Percentiles rank a stretch among this genome's conserved stretches.
Conservation (phyloP, 2,329 filamentous ascomycete genomes). For the Gaeumannomyces sp. region DNA sequence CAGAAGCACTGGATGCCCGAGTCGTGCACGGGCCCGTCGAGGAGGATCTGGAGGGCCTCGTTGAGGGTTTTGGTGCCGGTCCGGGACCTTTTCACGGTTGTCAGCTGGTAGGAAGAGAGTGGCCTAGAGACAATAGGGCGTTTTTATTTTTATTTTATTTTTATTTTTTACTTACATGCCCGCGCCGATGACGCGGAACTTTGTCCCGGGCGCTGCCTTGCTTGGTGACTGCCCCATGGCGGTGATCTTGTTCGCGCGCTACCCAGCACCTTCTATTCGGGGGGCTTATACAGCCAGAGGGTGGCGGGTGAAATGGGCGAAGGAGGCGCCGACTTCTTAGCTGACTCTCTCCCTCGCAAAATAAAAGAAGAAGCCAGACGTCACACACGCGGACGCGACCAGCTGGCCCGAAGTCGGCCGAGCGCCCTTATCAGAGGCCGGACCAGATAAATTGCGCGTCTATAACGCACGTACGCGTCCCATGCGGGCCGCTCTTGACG, state of each 20-base stretch:
- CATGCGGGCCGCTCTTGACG: neutral
- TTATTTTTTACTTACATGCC: conserved; percentile 23
- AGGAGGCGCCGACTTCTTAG: no score
- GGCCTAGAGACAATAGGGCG: no score
- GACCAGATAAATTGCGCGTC: neutral
- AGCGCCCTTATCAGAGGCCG: neutral
- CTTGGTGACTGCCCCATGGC: conserved; percentile 6
- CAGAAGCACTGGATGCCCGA: conserved; percentile 25
- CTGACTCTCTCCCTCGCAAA: no score
- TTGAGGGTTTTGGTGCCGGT: conserved; percentile 33
- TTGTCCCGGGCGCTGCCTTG: conserved; percentile 21
- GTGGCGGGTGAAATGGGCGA: no score
- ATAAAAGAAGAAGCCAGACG: neutral
- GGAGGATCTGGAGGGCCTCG: conserved; percentile 29
- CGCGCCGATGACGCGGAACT: conserved; percentile 29
- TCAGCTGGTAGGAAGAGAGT: no score
- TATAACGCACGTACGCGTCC: neutral
- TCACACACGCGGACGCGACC: neutral
- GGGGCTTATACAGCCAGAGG: no score
- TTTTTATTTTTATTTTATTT: neutral
- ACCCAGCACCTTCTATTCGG: no score
- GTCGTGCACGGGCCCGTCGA: conserved; percentile 29
- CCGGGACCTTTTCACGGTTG: conserved; percentile 23
- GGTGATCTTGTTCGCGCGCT: neutral
- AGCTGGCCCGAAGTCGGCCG: neutral